These are phyloP conservation scores for Scutellaria baicalensis DNA, from an alignment of 257 asterid genomes.

Conservation along the genomic window DNA sequence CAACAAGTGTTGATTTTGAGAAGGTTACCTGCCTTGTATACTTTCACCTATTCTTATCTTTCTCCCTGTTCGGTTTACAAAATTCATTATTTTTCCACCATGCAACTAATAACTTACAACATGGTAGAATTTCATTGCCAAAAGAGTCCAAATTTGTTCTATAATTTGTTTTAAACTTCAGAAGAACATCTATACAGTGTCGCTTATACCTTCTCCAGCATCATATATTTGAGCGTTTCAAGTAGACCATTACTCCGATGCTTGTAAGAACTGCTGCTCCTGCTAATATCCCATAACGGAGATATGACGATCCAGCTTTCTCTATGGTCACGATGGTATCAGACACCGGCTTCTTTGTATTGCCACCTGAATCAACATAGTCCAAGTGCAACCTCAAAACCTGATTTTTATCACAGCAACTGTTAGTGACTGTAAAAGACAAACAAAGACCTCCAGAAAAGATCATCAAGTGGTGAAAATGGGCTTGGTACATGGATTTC, in stretches of 20 bases:
- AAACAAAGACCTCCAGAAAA: neutral
- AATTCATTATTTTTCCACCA: neutral
- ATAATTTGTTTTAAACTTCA: too few relatives aligned
- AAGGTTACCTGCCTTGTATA: neutral
- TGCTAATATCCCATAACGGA: conserved; percentile 43
- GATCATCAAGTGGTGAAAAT: too few relatives aligned
- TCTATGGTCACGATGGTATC: conserved; percentile 18
- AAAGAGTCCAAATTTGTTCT: neutral
- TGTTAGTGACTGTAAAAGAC: neutral
- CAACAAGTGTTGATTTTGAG: too few relatives aligned
- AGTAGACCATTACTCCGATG: conserved; percentile 54
- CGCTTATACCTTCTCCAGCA: neutral
- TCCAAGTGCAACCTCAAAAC: conserved; percentile 73
- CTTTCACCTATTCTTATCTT: neutral
- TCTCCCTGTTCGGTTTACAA: neutral
- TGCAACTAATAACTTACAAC: neutral
- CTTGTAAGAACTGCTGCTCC: conserved; percentile 58
- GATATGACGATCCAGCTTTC: conserved; percentile 24
- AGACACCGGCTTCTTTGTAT: conserved; percentile 1
- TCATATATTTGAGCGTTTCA: conserved; percentile 53
- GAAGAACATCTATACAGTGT: neutral
- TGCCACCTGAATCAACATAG: conserved; percentile 20
- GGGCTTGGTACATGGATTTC: too few relatives aligned
- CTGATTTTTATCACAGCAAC: conserved; percentile 21
- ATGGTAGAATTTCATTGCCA: neutral